Conservation (phyloP, 2,329 filamentous ascomycete genomes). For the Clarireedia monteithiana region DNA sequence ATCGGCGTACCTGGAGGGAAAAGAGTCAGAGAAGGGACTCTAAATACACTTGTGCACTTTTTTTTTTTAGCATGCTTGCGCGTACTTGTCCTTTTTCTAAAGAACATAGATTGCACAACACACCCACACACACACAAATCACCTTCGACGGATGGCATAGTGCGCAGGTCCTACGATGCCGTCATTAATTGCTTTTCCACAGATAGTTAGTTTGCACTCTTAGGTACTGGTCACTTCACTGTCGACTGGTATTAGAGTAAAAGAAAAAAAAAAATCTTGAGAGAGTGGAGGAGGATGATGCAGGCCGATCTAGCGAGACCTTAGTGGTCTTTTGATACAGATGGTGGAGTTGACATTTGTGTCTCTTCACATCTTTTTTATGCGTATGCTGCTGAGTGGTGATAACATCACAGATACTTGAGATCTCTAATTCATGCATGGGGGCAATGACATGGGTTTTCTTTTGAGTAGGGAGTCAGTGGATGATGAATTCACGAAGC, state of each 20-base stretch:
- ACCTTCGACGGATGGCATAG: slow-evolving; percentile 31
- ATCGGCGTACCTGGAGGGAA: slow-evolving; percentile 24
- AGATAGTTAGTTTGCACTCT: slow-evolving; percentile 5
- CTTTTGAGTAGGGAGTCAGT: not conserved
- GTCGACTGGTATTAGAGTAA: not conserved
- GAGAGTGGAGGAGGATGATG: not conserved
- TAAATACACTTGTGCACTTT: slow-evolving; percentile 21
- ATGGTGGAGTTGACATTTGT: not conserved
- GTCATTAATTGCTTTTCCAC: slow-evolving; percentile 32
- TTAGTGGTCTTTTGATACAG: not conserved
- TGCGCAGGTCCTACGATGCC: slow-evolving; percentile 35
- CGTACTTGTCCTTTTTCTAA: slow-evolving; percentile 15
- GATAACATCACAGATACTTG: not conserved
- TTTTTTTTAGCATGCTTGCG: slow-evolving; percentile 25
- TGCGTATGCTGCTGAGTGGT: not conserved
- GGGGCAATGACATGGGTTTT: not conserved
- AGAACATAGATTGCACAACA: slow-evolving; percentile 30
- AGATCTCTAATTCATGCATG: not conserved
- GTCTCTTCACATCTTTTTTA: not conserved
- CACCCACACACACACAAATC: slow-evolving; percentile 5
- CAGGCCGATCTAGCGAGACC: not conserved
- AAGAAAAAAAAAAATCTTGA: not conserved
- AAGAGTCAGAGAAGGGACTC: slow-evolving; percentile 21
- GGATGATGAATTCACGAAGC: not conserved
- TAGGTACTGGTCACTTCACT: not conserved